Base-by-base conservation (phyloP, 352 stramenopile species). In the Pythium volutum region DNA sequence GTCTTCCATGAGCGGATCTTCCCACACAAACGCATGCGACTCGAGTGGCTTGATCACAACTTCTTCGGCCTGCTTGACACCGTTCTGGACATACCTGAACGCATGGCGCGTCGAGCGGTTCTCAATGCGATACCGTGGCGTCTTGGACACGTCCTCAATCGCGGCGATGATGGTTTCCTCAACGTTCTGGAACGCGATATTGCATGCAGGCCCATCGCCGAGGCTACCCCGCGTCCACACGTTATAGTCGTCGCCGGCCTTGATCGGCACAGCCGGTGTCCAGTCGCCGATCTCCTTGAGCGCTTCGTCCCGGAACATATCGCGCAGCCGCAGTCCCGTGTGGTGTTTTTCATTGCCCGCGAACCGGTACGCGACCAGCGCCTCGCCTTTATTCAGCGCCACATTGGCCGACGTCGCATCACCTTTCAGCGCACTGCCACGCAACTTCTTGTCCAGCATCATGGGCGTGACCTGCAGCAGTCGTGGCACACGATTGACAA, bases 11-110 rank as follows among this genome's bases (percentile, higher is more conserved):
- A 90, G 75, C 26, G 87, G 87, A 52, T 93, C 75, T 11, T 88
- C 77, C 87, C 87, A 95, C 16, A 88, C 84, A 25, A 89, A 95
- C 18, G 84, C 88, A 57, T 95, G 81, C 29, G 72, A 85, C 58
- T 88, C 71, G 23, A 90, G 64, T 11, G 87, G 87, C 3, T 77
- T 71, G 16, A 95, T 59, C 34, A 88, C 59, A 31, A 93, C 67
- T 25, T 93, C 81, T 36, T 95, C 82, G 0, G 79, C 69, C 2
- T 69, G 70, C 43, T 86, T 84, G 9, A 79, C 63, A 27, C 69
- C 73, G 31, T 80, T 67, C 39, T 95, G 87, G 4, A 85, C 62
- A 45, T 95, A 96, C n/a, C 79, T 70, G 60, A 95, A 88, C 16
- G 81, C 69, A 57, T 84, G 66, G 11, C 70, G 75, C 12, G 77